Percentiles rank a stretch among this genome's conserved stretches.
These are phyloP conservation scores for sunflower (Helianthus annuus) DNA, from an alignment of 129 eudicot species.

Conservation along the genomic window DNA sequence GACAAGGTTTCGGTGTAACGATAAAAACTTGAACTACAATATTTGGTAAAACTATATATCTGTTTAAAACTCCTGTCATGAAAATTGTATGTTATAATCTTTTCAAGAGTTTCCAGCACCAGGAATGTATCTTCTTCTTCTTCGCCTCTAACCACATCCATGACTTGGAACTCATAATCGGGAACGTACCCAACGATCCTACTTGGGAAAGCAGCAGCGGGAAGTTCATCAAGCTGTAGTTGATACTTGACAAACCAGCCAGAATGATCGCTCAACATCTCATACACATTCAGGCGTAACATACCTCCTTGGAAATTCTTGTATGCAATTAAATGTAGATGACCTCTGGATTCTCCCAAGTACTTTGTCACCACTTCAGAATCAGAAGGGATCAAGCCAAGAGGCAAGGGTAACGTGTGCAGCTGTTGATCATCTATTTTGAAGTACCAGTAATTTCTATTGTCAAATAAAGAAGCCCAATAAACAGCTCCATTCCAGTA, in stretches of 20 bases:
- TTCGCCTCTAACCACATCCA: slow-evolving; percentile 4
- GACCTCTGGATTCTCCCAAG: slow-evolving; percentile 8
- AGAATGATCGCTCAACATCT: neutral
- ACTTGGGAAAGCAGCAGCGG: neutral
- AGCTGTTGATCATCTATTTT: neutral
- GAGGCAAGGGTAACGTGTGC: neutral
- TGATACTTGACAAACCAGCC: neutral
- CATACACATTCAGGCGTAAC: neutral
- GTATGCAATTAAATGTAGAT: neutral
- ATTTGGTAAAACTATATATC: neutral
- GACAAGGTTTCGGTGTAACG: too few relatives aligned
- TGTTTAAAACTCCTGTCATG: neutral
- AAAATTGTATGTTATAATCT: neutral
- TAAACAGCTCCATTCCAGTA: neutral
- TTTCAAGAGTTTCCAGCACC: neutral
- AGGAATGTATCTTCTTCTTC: neutral
- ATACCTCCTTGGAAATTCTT: neutral
- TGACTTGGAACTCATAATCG: neutral
- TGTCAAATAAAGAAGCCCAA: neutral
- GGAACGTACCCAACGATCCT: neutral
- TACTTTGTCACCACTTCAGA: neutral
- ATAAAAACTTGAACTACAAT: too few relatives aligned
- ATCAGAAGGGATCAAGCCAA: neutral
- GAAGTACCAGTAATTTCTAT: neutral
- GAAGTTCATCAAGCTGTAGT: neutral